phyloP scores from a whole-genome alignment of 2,329 filamentous ascomycete genomes.

The Incumbomyces lentus region DNA sequence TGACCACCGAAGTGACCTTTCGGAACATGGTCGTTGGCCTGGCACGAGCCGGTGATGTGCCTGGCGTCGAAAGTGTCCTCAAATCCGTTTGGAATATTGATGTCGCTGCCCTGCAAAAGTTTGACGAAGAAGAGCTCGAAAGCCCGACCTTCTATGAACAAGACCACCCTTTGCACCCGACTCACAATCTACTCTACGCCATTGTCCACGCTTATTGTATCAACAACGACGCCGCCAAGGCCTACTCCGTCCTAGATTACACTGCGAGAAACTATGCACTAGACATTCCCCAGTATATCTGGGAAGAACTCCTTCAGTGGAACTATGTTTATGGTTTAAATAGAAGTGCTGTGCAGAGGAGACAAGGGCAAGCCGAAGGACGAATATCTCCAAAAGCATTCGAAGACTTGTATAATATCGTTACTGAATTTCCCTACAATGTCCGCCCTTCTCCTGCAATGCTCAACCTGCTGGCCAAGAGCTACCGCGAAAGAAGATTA shows the following conservation, averaged over 20 bases:
- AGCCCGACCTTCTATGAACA: constrained; percentile 32
- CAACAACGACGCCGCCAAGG: constrained; percentile 52
- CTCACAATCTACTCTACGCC: constrained; percentile 48
- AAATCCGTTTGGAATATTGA: constrained; percentile 46
- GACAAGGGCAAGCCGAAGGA: constrained; percentile 27
- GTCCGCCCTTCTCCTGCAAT: constrained; percentile 48
- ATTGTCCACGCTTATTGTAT: constrained; percentile 60
- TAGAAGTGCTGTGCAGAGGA: constrained; percentile 27
- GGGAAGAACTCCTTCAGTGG: constrained; percentile 59
- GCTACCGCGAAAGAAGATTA: neutral
- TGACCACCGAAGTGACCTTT: constrained; percentile 44
- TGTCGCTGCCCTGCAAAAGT: constrained; percentile 30
- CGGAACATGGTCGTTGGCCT: constrained; percentile 43
- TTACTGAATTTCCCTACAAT: constrained; percentile 49
- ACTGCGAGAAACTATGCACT: constrained; percentile 52
- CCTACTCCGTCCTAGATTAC: constrained; percentile 50
- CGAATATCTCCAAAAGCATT: constrained; percentile 37
- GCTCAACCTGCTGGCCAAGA: constrained; percentile 30
- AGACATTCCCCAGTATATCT: constrained; percentile 46
- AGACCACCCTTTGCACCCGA: constrained; percentile 50
- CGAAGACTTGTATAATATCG: constrained; percentile 46
- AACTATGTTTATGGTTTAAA: constrained; percentile 47
- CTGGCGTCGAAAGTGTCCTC: constrained; percentile 38
- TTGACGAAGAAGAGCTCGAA: constrained; percentile 25
- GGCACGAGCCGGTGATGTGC: constrained; percentile 42